Evolutionary conservation across 768 basidiomycete genomes (phyloP).

Genomic region (Agrocybe pediades): DNA sequence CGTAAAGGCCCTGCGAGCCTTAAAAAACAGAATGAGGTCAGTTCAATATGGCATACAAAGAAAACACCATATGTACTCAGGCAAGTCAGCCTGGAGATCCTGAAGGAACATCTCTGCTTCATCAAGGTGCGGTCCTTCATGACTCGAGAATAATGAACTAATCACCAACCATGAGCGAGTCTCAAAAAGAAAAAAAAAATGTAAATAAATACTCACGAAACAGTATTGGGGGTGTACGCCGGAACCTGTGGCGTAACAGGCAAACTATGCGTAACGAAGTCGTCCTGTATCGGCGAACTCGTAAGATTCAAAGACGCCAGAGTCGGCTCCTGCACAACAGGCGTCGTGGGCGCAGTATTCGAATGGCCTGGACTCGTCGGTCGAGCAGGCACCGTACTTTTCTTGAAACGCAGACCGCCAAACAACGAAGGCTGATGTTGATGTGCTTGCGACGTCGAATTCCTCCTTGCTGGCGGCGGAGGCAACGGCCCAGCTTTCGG

Average conservation of each 20-base stretch:
- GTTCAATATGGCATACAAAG: not conserved
- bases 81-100: constrained; percentile 41
- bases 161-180: no score
- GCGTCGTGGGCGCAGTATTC: not conserved
- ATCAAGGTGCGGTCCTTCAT: not conserved
- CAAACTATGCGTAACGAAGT: not conserved
- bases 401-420: constrained; percentile 51
- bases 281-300: constrained; percentile 2
- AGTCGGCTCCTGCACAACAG: constrained; percentile 16
- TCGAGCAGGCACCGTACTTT: constrained; percentile 19
- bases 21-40: not conserved
- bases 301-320: constrained; percentile 20
- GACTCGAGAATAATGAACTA: constrained; percentile 8
- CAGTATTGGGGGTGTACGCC: not conserved
- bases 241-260: not conserved
- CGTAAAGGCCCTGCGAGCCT: constrained; percentile 37
- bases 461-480: constrained; percentile 3
- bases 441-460: not conserved
- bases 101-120: constrained; percentile 39
- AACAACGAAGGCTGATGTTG: constrained; percentile 20
- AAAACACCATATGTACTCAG: constrained; percentile 32
- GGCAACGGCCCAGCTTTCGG: constrained; percentile 9
- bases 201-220: not conserved
- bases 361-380: not conserved
- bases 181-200: not conserved